Conservation (phyloP, 2,329 filamentous ascomycete species). For the Sporothrix schenckii region DNA sequence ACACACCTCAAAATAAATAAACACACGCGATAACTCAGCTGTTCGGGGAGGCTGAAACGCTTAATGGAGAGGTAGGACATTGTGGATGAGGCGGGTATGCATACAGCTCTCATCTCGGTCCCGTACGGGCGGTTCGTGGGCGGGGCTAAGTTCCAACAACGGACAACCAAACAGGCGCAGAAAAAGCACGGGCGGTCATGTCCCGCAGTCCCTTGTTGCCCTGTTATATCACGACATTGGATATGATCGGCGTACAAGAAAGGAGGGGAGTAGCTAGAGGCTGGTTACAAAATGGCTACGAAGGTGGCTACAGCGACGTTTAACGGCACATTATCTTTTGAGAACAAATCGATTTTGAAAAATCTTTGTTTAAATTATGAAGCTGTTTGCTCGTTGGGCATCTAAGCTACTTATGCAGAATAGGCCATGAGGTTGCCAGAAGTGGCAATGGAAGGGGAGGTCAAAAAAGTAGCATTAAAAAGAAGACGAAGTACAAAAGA, state of each 20-base stretch:
- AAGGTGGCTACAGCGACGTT: not conserved
- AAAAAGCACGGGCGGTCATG: slow-evolving; percentile 12
- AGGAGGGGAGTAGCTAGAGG: not conserved
- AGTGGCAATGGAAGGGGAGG: not conserved
- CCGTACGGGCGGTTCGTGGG: slow-evolving; percentile 17
- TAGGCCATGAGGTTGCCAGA: not conserved
- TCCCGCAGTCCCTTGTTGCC: not conserved
- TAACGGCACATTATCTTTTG: too few species aligned
- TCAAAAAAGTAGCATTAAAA: not conserved
- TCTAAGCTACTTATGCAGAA: not conserved
- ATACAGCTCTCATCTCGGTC: not conserved
- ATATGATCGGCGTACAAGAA: slow-evolving; percentile 6
- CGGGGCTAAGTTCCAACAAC: not conserved
- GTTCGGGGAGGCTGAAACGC: slow-evolving; percentile 12
- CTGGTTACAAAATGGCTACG: not conserved
- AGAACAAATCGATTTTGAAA: not conserved
- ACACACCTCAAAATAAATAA: not conserved
- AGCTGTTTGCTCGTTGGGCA: not conserved
- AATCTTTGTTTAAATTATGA: not conserved
- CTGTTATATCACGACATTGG: not conserved
- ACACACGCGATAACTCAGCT: not conserved
- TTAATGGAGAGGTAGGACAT: not conserved
- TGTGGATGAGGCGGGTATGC: not conserved
- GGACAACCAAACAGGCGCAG: too few species aligned
- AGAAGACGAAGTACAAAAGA: not conserved